These are phyloP conservation scores for Pseudogymnoascus sp. DNA, from an alignment of 2,329 filamentous ascomycete genomes.

Conservation along the genomic window DNA sequence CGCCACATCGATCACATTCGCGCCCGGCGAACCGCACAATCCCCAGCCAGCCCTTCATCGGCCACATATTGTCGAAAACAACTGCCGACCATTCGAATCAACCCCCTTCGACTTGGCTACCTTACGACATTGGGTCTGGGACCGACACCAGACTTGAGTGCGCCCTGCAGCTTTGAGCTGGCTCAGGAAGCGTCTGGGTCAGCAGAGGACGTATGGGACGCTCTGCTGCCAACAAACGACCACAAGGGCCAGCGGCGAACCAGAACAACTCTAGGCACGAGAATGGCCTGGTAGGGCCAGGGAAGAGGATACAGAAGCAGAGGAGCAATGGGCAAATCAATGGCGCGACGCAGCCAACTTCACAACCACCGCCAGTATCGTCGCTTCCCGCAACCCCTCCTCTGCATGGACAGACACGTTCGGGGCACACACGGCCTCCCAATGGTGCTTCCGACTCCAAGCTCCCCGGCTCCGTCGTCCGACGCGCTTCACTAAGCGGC, in stretches of 20 bases:
- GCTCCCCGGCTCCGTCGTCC: constrained; percentile 28
- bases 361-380: constrained; percentile 31
- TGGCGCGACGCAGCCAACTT: constrained; percentile 35
- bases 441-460: constrained; percentile 22
- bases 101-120: constrained; percentile 1
- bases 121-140: constrained; percentile 7
- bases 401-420: constrained; percentile 28
- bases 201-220: constrained; percentile 30
- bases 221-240: constrained; percentile 27
- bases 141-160: constrained; percentile 4
- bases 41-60: background rate
- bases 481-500: constrained; percentile 42
- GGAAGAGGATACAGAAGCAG: constrained; percentile 51
- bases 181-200: constrained; percentile 29
- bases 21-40: background rate
- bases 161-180: constrained; percentile 19
- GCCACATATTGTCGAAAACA: background rate
- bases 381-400: constrained; percentile 32
- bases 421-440: constrained; percentile 12
- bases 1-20: background rate
- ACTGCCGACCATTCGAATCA: background rate
- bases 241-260: constrained; percentile 43
- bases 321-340: constrained; percentile 48
- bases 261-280: constrained; percentile 72
- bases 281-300: constrained; percentile 75